Percentiles rank a stretch among this genome's conserved stretches.
Evolutionary conservation across 768 basidiomycete genomes (phyloP).

Genomic region (Collybia mongolica): DNA sequence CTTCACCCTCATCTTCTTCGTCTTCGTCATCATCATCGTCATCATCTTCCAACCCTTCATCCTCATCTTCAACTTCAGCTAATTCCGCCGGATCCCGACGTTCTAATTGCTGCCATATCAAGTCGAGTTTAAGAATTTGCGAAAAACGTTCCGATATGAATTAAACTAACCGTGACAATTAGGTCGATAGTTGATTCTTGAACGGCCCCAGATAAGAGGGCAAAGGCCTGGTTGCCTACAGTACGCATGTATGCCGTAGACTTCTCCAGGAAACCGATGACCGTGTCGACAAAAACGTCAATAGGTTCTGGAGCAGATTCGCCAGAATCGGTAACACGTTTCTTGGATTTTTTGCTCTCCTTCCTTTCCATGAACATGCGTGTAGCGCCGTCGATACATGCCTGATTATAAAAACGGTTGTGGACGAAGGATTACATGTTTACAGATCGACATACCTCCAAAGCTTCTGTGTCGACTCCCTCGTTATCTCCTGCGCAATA

Average conservation of each 20-base stretch:
- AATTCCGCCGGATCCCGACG: slow-evolving; percentile 60
- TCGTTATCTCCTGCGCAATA: slow-evolving; percentile 67
- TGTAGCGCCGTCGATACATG: slow-evolving; percentile 56
- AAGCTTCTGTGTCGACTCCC: slow-evolving; percentile 45
- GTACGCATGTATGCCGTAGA: slow-evolving; percentile 78
- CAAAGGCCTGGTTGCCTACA: slow-evolving; percentile 79
- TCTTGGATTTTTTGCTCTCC: slow-evolving; percentile 40
- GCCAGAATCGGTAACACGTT: slow-evolving; percentile 31
- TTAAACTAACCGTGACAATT: slow-evolving; percentile 68
- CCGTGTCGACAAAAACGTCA: slow-evolving; percentile 83
- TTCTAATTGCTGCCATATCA: slow-evolving; percentile 73
- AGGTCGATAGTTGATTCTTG: slow-evolving; percentile 74
- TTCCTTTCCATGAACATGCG: slow-evolving; percentile 47
- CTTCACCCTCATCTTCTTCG: slow-evolving; percentile 32
- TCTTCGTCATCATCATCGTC: slow-evolving; percentile 36
- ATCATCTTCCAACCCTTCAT: slow-evolving; percentile 43
- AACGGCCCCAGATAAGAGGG: slow-evolving; percentile 64
- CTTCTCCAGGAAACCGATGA: slow-evolving; percentile 88
- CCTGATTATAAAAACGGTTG: slow-evolving; percentile 32
- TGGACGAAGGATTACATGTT: not conserved
- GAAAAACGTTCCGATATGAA: slow-evolving; percentile 5
- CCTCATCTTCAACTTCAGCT: slow-evolving; percentile 34
- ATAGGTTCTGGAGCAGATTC: slow-evolving; percentile 57
- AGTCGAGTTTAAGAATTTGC: not conserved
- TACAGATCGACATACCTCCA: slow-evolving; percentile 50